phyloP scores from a whole-genome alignment of 768 basidiomycete genomes.

The Cyathus striatus region DNA sequence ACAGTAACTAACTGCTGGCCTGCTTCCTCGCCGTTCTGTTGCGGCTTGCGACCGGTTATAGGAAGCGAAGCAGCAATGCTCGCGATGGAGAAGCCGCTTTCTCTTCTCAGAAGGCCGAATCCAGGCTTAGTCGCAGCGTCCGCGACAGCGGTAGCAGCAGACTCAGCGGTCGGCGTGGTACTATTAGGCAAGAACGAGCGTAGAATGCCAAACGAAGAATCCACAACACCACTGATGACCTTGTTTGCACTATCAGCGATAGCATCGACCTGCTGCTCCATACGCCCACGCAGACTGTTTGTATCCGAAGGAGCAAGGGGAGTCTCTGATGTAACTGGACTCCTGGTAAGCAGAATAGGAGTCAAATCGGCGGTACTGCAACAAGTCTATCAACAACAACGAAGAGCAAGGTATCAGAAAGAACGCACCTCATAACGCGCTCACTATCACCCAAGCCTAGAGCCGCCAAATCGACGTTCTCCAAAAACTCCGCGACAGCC shows the following conservation, averaged over 20 bases:
- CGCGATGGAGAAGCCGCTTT: slow-evolving; percentile 80
- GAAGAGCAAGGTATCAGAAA: slow-evolving; percentile 3
- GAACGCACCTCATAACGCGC: slow-evolving; percentile 47
- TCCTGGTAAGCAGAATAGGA: slow-evolving; percentile 70
- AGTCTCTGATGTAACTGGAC: slow-evolving; percentile 40
- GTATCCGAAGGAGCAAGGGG: slow-evolving; percentile 40
- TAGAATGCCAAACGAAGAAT: slow-evolving; percentile 85
- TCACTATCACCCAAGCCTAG: slow-evolving; percentile 59
- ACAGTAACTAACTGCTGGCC: slow-evolving; percentile 46
- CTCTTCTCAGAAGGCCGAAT: slow-evolving; percentile 67
- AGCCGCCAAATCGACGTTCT: slow-evolving; percentile 83
- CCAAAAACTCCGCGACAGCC: slow-evolving; percentile 93
- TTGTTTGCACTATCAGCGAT: slow-evolving; percentile 80
- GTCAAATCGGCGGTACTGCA: slow-evolving; percentile 74
- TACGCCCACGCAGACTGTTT: slow-evolving; percentile 59
- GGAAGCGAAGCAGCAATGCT: slow-evolving; percentile 61
- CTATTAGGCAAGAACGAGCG: slow-evolving; percentile 64
- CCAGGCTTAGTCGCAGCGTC: slow-evolving; percentile 32
- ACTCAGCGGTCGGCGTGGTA: not conserved
- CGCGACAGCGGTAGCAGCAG: not conserved
- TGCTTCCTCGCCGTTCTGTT: slow-evolving; percentile 24
- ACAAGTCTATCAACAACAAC: not conserved
- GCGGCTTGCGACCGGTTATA: slow-evolving; percentile 36
- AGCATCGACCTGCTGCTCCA: slow-evolving; percentile 76
- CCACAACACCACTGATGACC: slow-evolving; percentile 85